These are phyloP conservation scores for Trichoderma asperelloides DNA, from an alignment of 495 filamentous ascomycete species.

Conservation along the genomic window DNA sequence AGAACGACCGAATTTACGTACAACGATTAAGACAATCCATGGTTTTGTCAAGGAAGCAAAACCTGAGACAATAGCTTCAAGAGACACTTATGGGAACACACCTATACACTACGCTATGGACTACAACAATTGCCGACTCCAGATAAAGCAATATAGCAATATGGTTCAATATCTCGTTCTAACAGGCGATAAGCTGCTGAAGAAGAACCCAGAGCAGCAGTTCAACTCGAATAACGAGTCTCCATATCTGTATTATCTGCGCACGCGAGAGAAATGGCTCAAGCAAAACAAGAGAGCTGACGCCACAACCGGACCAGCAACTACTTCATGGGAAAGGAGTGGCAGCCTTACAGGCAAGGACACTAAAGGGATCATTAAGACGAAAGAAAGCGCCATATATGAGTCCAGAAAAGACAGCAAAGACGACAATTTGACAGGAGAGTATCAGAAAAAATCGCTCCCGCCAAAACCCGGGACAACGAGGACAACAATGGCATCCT, in stretches of 20 bases:
- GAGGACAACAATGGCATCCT: no score
- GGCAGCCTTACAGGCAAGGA: background rate
- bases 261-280: background rate
- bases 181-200: background rate
- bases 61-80: background rate
- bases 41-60: background rate
- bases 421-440: no score
- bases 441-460: no score
- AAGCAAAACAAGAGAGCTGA: background rate
- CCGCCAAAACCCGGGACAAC: no score
- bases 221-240: background rate
- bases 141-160: background rate
- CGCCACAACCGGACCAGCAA: background rate
- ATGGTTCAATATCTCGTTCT: background rate
- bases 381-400: no score
- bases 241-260: background rate
- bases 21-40: background rate
- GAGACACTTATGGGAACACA: background rate
- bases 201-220: background rate
- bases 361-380: no score
- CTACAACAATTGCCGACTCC: background rate
- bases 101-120: background rate
- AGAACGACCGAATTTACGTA: background rate
- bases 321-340: background rate
- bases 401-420: no score